Base-by-base conservation (phyloP, 805 yeast genomes). In the Candida sanyiensis region DNA sequence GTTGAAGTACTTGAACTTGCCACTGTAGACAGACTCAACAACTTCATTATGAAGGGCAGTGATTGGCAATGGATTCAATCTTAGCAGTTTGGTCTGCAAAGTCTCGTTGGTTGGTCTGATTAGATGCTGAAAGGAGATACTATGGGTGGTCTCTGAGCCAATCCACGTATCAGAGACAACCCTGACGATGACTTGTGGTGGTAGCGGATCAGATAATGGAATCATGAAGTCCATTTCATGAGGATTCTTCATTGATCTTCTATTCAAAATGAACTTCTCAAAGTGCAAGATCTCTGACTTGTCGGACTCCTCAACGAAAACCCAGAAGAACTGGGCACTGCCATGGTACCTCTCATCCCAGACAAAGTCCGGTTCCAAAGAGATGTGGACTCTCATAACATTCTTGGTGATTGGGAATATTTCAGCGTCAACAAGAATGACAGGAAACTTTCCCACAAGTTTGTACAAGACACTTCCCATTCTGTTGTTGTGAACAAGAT, bases 161-260 rank as follows among this genome's bases (percentile, higher is more conserved):
- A 87, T 72, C 96, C 97, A 94, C 1, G 74, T 62, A 53, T 93
- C 97, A 4, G 95, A 85, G 5, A 86, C 62, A 1, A 82, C 81
- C 37, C 88, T 70, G 3, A 90, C 78, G 6, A 86, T 75, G 23
- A 93, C 72, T 57, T 93, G 97, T 0, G 90, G 79, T 0, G 97
- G 97, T n/a, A 81, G 61, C 2, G 96, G 96, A 51, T 86, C 95
- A 3, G 83, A 67, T 38, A 89, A 61, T 0, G 98, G 98, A 30
- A 93, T 83, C 80, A 94, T 87, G 52, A 90, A 87, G 51, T 90
- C 96, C 67, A 89, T 66, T 50, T 77, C 85, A 57, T 85, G 94
- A 1, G 64, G 58, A 12, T 65, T 62, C 5, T 63, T 64, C 55
- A 78, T 55, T 44, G 76, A 80, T 34, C 69, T 74, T 45, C 69